phyloP scores from a whole-genome alignment of 192 early-diverging fungal species.

The Chytriomyces sp. region DNA sequence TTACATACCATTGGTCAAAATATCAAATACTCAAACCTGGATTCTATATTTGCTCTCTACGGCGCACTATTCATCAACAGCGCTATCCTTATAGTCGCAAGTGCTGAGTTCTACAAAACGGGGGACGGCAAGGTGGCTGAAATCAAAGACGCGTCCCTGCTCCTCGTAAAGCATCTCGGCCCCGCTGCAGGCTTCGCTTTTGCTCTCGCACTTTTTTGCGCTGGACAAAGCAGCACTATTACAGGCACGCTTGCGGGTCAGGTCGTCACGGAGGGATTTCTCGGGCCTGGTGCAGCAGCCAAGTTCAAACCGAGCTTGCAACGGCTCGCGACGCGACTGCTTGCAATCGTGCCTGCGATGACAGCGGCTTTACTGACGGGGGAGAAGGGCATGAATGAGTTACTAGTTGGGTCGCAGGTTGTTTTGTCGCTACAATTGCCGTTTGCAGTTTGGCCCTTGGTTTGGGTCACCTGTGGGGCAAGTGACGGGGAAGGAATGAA shows the following conservation, averaged over 20 bases:
- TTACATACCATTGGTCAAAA: constrained; percentile 41
- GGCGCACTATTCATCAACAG: constrained; percentile 76
- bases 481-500: constrained; percentile 25
- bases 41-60: constrained; percentile 66
- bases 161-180: constrained; percentile 64
- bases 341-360: constrained; percentile 77
- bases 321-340: constrained; percentile 66
- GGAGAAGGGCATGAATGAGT: constrained; percentile 58
- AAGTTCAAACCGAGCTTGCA: constrained; percentile 64
- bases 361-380: constrained; percentile 66
- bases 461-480: constrained; percentile 60
- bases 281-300: constrained; percentile 34
- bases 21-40: constrained; percentile 61
- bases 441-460: constrained; percentile 79
- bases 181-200: constrained; percentile 66
- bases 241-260: constrained; percentile 87
- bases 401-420: constrained; percentile 76
- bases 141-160: constrained; percentile 65
- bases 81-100: constrained; percentile 77
- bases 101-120: constrained; percentile 70
- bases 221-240: constrained; percentile 76
- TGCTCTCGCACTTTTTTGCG: constrained; percentile 73
- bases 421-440: constrained; percentile 77
- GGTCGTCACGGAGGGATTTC: constrained; percentile 80
- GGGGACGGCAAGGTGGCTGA: constrained; percentile 56